phyloP scores from a whole-genome alignment of 2,329 filamentous ascomycete species.

The Hypoxylon sp. region DNA sequence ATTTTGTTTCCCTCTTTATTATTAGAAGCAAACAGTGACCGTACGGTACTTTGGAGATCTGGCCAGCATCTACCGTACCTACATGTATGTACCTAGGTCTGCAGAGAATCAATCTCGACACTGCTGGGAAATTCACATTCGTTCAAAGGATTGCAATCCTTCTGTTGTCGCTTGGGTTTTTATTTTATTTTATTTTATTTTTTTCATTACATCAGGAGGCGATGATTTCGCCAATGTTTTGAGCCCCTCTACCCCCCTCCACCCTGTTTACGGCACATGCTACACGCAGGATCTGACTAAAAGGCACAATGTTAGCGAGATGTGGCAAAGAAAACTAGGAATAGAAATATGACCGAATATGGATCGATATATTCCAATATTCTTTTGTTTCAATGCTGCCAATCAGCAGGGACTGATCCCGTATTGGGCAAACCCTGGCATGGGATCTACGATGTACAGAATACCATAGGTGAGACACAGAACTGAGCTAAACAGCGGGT shows the following conservation, averaged over 20 bases:
- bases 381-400: constrained; percentile 3
- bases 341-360: constrained; percentile 17
- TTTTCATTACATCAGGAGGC: background rate
- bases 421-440: constrained; percentile 13
- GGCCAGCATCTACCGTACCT: background rate
- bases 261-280: background rate
- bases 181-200: too few species aligned
- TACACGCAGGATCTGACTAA: constrained; percentile 7
- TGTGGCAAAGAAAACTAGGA: constrained; percentile 13
- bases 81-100: background rate
- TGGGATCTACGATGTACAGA: constrained; percentile 28
- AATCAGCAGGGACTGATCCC: constrained; percentile 14
- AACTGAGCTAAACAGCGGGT: constrained; percentile 11
- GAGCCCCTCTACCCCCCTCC: background rate
- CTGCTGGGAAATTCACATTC: background rate
- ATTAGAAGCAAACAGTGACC: constrained; percentile 26
- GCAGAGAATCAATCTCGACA: background rate
- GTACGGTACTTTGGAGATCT: background rate
- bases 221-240: background rate
- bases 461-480: constrained; percentile 33
- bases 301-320: constrained; percentile 14
- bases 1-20: constrained; percentile 18
- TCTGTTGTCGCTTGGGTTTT: background rate
- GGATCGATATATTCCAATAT: constrained; percentile 10
- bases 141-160: constrained; percentile 16